Evolutionary conservation across 1,284 basidiomycete genomes (phyloP), one percentile per base, ranked within the genome.

Genomic region (Trichosporon inkin): DNA sequence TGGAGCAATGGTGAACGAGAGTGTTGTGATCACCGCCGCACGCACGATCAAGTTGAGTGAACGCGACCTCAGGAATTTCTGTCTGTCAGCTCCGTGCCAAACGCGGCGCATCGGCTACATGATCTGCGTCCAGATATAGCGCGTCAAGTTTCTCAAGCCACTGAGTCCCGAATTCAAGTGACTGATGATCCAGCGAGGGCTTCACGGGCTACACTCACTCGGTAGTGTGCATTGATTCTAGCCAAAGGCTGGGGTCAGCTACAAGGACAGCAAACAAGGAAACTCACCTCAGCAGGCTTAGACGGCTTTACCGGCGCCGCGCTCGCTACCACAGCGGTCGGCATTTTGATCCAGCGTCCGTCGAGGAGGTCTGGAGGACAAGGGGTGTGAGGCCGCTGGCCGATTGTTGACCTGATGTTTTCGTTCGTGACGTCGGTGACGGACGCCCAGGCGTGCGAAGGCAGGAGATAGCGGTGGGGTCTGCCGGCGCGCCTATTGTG

Each of bases 171-270:
- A n/a, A n/a, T n/a, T n/a, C n/a, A n/a, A n/a, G n/a, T 16, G 16
- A 17, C 8, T 51, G 1, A 5, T 17, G 2, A 16, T 17, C 11
- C 17, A 10, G 16, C 36, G 40, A 13, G 1, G 20, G 11, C 24
- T 36, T 32, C 39, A n/a, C n/a, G n/a, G n/a, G n/a, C n/a, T n/a
- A n/a, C 13, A 58, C 66, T 63, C 52, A 73, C 71, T n/a, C 63
- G 56, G 41, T 73, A 75, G 40, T 75, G 73, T 10, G 62, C 57
- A 40, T 75, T 71, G 13, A 75, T 71, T 44, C 64, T 59, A 10
- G 40, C 62, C 11, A 65, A 28, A 2, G 65, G 53, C 67, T 68
- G 41, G 2, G 8, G 55, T 62, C 6, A 60, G 60, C 28, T 49
- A 16, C 10, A 24, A 13, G 13, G 20, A 22, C 10, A 2, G 40